Evolutionary conservation across 2,329 filamentous ascomycete genomes (phyloP).

Genomic region (Allantophomopsis cytisporea): DNA sequence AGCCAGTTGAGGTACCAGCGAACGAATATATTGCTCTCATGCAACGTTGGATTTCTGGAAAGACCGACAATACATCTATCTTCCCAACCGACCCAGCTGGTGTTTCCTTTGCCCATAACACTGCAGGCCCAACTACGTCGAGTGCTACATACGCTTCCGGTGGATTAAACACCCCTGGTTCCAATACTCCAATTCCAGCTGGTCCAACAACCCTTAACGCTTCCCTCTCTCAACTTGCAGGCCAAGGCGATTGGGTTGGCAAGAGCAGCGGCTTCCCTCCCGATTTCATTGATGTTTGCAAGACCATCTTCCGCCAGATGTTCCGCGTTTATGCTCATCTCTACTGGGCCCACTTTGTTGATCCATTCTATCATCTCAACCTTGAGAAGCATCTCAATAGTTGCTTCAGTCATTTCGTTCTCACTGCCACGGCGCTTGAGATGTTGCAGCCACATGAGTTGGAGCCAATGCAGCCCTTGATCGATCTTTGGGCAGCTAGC

Average conservation of each 20-base stretch:
- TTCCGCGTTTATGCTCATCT: constrained; percentile 97
- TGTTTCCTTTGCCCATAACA: constrained; percentile 51
- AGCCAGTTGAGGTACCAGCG: constrained; percentile 84
- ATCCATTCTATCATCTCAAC: constrained; percentile 74
- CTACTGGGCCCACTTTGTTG: constrained; percentile 89
- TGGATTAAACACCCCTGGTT: constrained; percentile 29
- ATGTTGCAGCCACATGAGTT: constrained; percentile 82
- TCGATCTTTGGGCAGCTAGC: constrained; percentile 83
- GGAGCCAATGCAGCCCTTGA: constrained; percentile 89
- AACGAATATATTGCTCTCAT: constrained; percentile 91
- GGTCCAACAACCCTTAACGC: constrained; percentile 27
- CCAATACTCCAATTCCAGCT: constrained; percentile 20
- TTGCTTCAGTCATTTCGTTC: constrained; percentile 75
- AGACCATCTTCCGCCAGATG: constrained; percentile 94
- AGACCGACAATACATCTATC: constrained; percentile 79
- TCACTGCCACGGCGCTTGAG: constrained; percentile 67
- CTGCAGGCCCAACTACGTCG: constrained; percentile 42
- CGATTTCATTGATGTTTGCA: constrained; percentile 80
- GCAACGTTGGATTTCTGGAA: constrained; percentile 93
- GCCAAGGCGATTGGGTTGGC: constrained; percentile 64
- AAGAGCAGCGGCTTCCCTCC: constrained; percentile 87
- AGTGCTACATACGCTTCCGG: constrained; percentile 39
- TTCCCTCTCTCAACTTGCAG: constrained; percentile 49
- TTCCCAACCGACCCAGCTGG: constrained; percentile 77
- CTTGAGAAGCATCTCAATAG: constrained; percentile 73